phyloP scores from a whole-genome alignment of 192 early-diverging fungal genomes.

The Coemansia sp. region DNA sequence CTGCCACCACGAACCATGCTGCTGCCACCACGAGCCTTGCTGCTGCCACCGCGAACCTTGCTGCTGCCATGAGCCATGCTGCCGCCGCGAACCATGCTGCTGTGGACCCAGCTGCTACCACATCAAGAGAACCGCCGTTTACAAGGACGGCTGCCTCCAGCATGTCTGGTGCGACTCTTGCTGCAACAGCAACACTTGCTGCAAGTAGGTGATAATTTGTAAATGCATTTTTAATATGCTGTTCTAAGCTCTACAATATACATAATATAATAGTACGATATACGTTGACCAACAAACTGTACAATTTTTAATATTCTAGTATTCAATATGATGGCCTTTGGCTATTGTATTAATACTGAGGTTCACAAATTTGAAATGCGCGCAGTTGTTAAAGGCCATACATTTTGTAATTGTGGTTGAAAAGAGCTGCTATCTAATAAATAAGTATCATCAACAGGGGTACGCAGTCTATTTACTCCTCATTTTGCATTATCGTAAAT shows the following conservation, averaged over 20 bases:
- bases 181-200: constrained; percentile 53
- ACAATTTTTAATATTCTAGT: no score
- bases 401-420: no score
- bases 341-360: no score
- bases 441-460: no score
- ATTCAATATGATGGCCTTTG: no score
- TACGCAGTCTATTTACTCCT: no score
- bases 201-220: constrained; percentile 12
- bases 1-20: constrained; percentile 27
- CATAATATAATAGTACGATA: neutral
- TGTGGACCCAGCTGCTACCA: constrained; percentile 39
- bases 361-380: no score
- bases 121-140: constrained; percentile 40
- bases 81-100: constrained; percentile 17
- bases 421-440: no score
- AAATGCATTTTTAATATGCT: neutral
- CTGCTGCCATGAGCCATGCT: constrained; percentile 31
- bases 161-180: constrained; percentile 51
- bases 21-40: constrained; percentile 15
- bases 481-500: no score
- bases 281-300: no score
- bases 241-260: neutral
- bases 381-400: no score
- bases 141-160: constrained; percentile 50
- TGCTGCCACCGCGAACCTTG: constrained; percentile 31